Evolutionary conservation across 768 basidiomycete genomes (phyloP), one percentile per base, ranked within the genome.

Genomic region (Podaxis rugospora): DNA sequence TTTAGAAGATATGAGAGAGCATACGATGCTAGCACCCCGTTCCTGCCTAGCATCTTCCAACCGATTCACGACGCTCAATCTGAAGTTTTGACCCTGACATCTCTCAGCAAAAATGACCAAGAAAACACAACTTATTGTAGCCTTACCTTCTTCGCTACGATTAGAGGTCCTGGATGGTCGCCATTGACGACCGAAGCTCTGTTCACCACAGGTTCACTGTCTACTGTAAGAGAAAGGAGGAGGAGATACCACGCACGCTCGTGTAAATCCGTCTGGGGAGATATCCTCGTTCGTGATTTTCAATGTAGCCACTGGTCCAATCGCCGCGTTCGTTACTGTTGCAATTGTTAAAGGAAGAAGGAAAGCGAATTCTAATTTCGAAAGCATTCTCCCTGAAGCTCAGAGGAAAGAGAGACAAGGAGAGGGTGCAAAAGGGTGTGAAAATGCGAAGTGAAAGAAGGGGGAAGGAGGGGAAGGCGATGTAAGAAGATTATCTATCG

Each of bases 61-160:
- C n/a, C 64, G 21, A 60, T 85, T 78, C 7, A 75, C 63, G 21
- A 85, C 80, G 42, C 81, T 80, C 39, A 86, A 65, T 27, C 61
- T 57, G 61, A 82, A 77, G 35, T 63, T 57, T 44, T 76, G 71
- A 2, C 79, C 78, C 72, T 69, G 18, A 5, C 3, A 4, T 44
- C 6, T 18, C n/a, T 44, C 14, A 2, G n/a, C 28, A 5, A 55
- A 39, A 7, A 9, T 36, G 13, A 51, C 10, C 5, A 3, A 16
- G 28, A 14, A 27, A n/a, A 4, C 46, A 11, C 4, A 50, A 36
- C 28, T 16, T 44, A 18, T 10, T 21, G 35, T 5, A 16, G n/a
- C 53, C 64, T 16, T 0, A 71, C 72, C 68, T 71, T 75, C 25
- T 59, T 62, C 2, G 64, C 73, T 7, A 60, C 67, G 50, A 74